A percentile compares a stretch with the other conserved stretches of the same genome.
Conservation (phyloP, 2,329 filamentous ascomycete genomes). For the Claviceps humidiphila region DNA sequence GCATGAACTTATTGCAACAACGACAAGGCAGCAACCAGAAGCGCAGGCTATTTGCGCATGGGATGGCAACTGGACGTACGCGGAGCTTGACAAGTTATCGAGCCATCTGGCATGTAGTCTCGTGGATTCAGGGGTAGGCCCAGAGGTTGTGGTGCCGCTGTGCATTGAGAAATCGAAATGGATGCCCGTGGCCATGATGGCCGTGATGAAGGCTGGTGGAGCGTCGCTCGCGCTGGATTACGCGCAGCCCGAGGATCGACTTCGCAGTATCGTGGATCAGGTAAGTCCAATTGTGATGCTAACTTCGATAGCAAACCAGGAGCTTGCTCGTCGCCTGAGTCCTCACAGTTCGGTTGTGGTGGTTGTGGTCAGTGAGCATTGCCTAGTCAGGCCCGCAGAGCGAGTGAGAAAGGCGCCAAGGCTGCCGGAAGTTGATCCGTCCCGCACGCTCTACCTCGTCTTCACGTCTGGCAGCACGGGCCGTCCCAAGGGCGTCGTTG, state of each 20-base stretch:
- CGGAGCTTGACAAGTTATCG: constrained; percentile 11
- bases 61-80: constrained; percentile 14
- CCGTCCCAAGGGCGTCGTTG: constrained; percentile 10
- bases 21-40: not conserved
- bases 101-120: constrained; percentile 9
- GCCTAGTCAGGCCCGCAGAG: constrained; percentile 1
- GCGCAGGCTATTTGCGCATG: constrained; percentile 10
- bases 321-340: constrained; percentile 9
- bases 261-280: constrained; percentile 7
- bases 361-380: constrained; percentile 6
- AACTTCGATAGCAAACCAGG: constrained; percentile 6
- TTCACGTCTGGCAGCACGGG: constrained; percentile 13
- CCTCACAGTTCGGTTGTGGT: constrained; percentile 5
- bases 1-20: not conserved
- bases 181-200: constrained; percentile 14
- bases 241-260: constrained; percentile 10
- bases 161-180: constrained; percentile 16
- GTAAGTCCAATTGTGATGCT: constrained; percentile 3
- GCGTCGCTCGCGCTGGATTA: constrained; percentile 16
- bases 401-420: constrained; percentile 26
- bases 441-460: constrained; percentile 4
- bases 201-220: constrained; percentile 16
- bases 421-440: constrained; percentile 25
- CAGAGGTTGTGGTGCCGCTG: constrained; percentile 11
- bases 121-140: not conserved